A percentile compares a stretch with the other conserved stretches of the same genome.
These are phyloP conservation scores for Collybia mongolica DNA, from an alignment of 768 basidiomycete species.

Conservation along the genomic window DNA sequence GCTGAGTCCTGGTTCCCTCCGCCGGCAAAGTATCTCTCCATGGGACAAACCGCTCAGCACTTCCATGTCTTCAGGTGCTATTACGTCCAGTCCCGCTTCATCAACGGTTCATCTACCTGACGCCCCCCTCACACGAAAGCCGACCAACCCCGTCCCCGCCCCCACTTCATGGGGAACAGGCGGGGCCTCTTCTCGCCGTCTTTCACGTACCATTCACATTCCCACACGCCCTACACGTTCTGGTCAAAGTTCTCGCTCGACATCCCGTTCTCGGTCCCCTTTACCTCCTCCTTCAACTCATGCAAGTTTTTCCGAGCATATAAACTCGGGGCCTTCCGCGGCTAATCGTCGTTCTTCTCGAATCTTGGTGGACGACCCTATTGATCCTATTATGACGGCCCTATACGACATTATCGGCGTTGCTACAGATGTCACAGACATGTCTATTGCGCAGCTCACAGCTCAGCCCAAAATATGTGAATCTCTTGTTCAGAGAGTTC, in stretches of 20 bases:
- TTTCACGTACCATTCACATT: slow-evolving; percentile 84
- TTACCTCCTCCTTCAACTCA: slow-evolving; percentile 71
- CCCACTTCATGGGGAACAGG: slow-evolving; percentile 57
- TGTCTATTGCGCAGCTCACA: slow-evolving; percentile 83
- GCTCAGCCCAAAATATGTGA: slow-evolving; percentile 83
- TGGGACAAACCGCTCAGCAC: slow-evolving; percentile 63
- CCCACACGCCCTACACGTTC: slow-evolving; percentile 65
- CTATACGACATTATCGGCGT: slow-evolving; percentile 91
- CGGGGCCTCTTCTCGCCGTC: slow-evolving; percentile 66
- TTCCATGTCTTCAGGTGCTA: slow-evolving; percentile 53
- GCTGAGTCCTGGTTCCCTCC: slow-evolving; percentile 65
- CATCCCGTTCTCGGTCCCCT: slow-evolving; percentile 92
- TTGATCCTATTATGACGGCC: slow-evolving; percentile 87
- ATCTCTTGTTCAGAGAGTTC: slow-evolving; percentile 85
- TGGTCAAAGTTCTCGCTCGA: slow-evolving; percentile 87
- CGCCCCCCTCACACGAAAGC: slow-evolving; percentile 64
- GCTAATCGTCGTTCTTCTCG: slow-evolving; percentile 77
- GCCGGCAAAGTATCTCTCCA: slow-evolving; percentile 62
- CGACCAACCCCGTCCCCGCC: slow-evolving; percentile 41
- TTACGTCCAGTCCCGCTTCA: slow-evolving; percentile 60
- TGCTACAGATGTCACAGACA: slow-evolving; percentile 92
- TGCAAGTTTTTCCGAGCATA: slow-evolving; percentile 61
- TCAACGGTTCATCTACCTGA: slow-evolving; percentile 64
- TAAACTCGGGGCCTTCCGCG: slow-evolving; percentile 35
- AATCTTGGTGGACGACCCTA: slow-evolving; percentile 79